Evolutionary conservation across 768 basidiomycete species (phyloP), one percentile per base, ranked within the genome.

Genomic region (Trametes gibbosa): DNA sequence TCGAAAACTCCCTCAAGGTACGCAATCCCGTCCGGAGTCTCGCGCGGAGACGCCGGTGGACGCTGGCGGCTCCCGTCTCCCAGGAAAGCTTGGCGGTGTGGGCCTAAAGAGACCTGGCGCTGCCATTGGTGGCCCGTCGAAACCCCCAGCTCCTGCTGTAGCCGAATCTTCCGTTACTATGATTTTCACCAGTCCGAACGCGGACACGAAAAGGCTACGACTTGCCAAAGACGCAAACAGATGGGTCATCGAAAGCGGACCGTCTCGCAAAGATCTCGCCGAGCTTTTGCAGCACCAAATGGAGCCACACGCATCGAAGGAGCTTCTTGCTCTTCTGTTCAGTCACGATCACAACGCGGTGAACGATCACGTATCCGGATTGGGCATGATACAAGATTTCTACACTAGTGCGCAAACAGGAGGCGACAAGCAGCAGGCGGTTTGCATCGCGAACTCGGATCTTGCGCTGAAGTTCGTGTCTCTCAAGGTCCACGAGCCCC

Each of bases 291-390:
- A 92, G 65, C 84, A 80, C 63, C 97, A 99, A 73, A 98, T 98
- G 94, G 94, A 95, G 64, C 81, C 86, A 9, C 82, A 89, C 66
- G 79, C 83, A 6, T 89, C 89, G 3, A 85, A 87, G 61, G 89
- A 95, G 2, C 74, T 98, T 2, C 72, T 90, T 13, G 73, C 82
- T 5, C 84, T 84, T 27, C 78, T 99, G 27, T 99, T 98, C 77
- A 98, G 96, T 68, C 91, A 90, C 60, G 97, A 97, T 66, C 97
- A 98, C 71, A 92, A 89, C 64, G 92, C 95, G 6, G 88, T 98
- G 63, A 95, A 93, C 66, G 97, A 98, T 70, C 87, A 90, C 67
- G 81, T 96, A 53, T 77, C 78, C n/a, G 96, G 90, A 6, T 73
- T 98, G 52, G 77, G 81, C 6, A 79, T 76, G 49, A 78, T 98